Evolutionary conservation across 345 rosid genomes (phyloP), one percentile per base, ranked within the genome.

Genomic region (Eucalyptus viminalis): DNA sequence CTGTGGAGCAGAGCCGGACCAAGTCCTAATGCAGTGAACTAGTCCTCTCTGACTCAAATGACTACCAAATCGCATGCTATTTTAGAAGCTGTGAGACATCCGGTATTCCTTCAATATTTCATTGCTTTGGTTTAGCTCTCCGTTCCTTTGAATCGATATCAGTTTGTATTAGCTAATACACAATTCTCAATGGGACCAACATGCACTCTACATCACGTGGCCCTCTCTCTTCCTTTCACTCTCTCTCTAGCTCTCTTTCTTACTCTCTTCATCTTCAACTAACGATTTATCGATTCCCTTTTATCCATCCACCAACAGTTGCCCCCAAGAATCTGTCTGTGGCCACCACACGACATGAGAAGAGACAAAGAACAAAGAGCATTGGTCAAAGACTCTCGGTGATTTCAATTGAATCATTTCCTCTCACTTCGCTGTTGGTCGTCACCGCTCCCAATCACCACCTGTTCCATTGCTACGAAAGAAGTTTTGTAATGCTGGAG

Each of bases 381-480:
- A 14, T n/a, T 15, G 76, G n/a, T 15, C 5, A 3, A 65, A 65
- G 37, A 21, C 22, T 15, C 37, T 65, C 6, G 1, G 24, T 7
- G 43, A 16, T 8, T 31, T 67, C 40, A 0, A 3, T 16, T 3
- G 80, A 67, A 31, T 31, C 22, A 12, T 31, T 67, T 31, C 22
- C 24, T 8, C 80, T 16, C 43, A 0, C 12, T 16, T 67, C 24
- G 4, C 0, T 67, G 12, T 24, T 16, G 2, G 1, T 5, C 6
- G 3, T 31, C 43, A 8, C 6, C 6, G 7, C 11, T 67, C 22
- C 43, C 22, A 1, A 67, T 31, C 12, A 2, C 43, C 40, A 16
- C 17, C 1, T 3, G 43, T 67, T 31, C 7, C 1, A 2, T 40
- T 0, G 21, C 22, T 0, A 21, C 1, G 6, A 67, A 67, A 67